Conservation (phyloP, 768 basidiomycete species). For the Auricularia sp. region DNA sequence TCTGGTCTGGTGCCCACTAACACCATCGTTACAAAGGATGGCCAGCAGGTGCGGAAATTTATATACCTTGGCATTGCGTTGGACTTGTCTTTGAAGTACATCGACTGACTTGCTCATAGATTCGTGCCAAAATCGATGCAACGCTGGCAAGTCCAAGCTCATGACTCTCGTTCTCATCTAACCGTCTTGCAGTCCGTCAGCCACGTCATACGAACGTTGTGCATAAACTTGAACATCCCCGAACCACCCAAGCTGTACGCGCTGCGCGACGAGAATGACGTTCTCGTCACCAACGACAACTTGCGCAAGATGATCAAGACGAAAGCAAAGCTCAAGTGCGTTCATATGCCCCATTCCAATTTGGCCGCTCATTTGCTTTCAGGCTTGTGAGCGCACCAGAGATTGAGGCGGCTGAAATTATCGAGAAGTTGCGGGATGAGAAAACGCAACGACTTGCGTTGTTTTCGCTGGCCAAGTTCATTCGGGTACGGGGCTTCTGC, state of each 20-base stretch:
- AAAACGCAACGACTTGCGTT: constrained; percentile 54
- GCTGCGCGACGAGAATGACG: constrained; percentile 71
- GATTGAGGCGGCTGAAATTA: constrained; percentile 68
- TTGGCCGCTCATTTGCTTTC: constrained; percentile 3
- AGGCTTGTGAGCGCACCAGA: constrained; percentile 74
- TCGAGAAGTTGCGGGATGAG: constrained; percentile 62
- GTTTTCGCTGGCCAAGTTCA: constrained; percentile 70
- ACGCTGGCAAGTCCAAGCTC: constrained; percentile 33
- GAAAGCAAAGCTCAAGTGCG: constrained; percentile 70
- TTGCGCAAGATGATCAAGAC: constrained; percentile 69
- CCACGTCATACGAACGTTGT: constrained; percentile 77
- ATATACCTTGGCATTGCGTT: no score
- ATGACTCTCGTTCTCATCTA: neutral
- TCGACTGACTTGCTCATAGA: constrained; percentile 20
- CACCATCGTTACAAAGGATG: constrained; percentile 68
- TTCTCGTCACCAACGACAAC: constrained; percentile 81
- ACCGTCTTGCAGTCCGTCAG: constrained; percentile 41
- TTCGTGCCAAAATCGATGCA: constrained; percentile 77
- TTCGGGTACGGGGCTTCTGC: constrained; percentile 41
- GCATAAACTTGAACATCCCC: constrained; percentile 67
- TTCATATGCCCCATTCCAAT: constrained; percentile 7
- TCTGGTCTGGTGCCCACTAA: constrained; percentile 66
- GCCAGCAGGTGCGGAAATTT: constrained; percentile 18
- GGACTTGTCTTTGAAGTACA: no score
- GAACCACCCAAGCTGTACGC: constrained; percentile 66